Evolutionary conservation across 192 early-diverging fungal species (phyloP).

Genomic region (Coemansia sp.): DNA sequence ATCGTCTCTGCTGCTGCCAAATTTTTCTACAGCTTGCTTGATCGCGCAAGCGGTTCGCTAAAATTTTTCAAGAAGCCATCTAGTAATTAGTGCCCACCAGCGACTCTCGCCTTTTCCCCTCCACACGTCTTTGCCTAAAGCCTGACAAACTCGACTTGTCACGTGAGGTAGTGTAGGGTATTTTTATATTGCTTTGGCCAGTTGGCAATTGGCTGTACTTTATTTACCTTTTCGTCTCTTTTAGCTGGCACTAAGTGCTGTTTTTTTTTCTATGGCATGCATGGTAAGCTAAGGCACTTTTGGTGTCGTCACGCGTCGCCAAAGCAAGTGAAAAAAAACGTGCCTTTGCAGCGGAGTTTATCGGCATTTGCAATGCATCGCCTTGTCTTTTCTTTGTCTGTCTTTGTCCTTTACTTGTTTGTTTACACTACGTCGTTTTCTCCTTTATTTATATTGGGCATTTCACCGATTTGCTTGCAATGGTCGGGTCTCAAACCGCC

Average conservation of each 20-base stretch:
- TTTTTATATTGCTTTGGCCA: background rate
- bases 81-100: too few species aligned
- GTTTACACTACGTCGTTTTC: constrained; percentile 4
- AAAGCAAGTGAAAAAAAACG: background rate
- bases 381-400: too few species aligned
- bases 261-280: too few species aligned
- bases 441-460: background rate
- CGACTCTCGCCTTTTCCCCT: too few species aligned
- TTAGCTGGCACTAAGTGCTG: too few species aligned
- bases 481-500: background rate
- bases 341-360: background rate
- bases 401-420: background rate
- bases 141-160: background rate
- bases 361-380: too few species aligned
- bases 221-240: too few species aligned
- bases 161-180: background rate
- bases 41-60: too few species aligned
- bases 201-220: background rate
- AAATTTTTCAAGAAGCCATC: background rate
- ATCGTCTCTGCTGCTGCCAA: background rate
- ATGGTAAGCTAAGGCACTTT: too few species aligned
- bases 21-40: background rate
- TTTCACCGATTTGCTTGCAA: background rate
- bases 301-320: too few species aligned
- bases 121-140: too few species aligned